Conservation (phyloP, 1,284 basidiomycete genomes). For the Melampsora americana region DNA sequence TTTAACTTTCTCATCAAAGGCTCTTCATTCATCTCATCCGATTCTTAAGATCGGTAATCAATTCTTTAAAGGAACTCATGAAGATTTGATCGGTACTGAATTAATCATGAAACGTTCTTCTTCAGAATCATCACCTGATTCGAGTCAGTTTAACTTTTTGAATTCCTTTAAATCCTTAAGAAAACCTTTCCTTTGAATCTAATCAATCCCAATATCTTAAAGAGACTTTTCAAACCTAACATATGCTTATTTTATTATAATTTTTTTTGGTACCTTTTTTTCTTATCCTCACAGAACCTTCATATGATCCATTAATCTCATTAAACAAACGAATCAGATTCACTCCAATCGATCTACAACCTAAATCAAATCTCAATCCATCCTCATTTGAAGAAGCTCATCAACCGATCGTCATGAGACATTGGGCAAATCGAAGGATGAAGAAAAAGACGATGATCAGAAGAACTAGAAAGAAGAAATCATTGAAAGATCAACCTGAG, state of each 20-base stretch:
- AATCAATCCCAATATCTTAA: too few relatives aligned
- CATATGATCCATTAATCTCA: not conserved
- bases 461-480: too few relatives aligned
- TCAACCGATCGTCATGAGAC: not conserved
- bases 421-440: not conserved
- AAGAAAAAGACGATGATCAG: too few relatives aligned
- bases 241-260: too few relatives aligned
- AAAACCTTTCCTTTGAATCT: too few relatives aligned
- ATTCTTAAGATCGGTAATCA: conserved; percentile 36
- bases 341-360: not conserved
- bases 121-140: not conserved
- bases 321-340: not conserved
- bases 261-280: not conserved
- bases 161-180: not conserved
- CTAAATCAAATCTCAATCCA: not conserved
- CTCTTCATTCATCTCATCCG: conserved; percentile 24
- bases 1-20: conserved; percentile 19
- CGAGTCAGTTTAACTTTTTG: not conserved
- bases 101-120: conserved; percentile 19
- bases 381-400: not conserved
- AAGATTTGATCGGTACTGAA: conserved; percentile 33
- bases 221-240: too few relatives aligned
- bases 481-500: too few relatives aligned
- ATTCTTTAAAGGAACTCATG: conserved; percentile 34
- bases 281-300: not conserved